Conservation (phyloP, 2,329 filamentous ascomycete species). For the Tolypocladium capitatum region DNA sequence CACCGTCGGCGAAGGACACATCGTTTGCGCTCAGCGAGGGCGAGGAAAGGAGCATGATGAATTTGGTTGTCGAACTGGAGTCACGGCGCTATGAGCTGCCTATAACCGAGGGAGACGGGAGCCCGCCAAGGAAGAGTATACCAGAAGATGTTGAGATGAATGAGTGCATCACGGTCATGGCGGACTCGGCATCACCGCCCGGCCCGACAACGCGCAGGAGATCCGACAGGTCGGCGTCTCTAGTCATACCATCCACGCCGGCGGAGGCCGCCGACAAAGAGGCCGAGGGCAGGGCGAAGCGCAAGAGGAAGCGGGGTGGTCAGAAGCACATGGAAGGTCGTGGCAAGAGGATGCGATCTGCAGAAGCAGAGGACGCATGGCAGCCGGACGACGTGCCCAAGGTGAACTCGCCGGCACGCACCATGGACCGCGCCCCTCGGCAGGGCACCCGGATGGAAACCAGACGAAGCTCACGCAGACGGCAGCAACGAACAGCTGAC, state of each 20-base stretch:
- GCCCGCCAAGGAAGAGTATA: conserved; percentile 6
- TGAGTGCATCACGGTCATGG: conserved; percentile 11
- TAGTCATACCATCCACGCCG: conserved; percentile 14
- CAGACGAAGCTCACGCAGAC: conserved; percentile 8
- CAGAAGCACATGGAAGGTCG: conserved; percentile 8
- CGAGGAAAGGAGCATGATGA: conserved; percentile 34
- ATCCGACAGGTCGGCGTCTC: conserved; percentile 4
- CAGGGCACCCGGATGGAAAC: conserved; percentile 5
- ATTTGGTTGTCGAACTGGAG: conserved; percentile 37
- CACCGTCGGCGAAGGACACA: conserved; percentile 9
- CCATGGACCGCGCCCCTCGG: not conserved
- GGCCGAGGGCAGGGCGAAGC: conserved; percentile 6
- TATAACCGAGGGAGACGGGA: conserved; percentile 6
- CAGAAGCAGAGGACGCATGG: conserved; percentile 5
- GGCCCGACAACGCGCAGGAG: conserved; percentile 4
- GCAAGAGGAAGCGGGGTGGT: conserved; percentile 16
- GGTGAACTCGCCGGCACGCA: not conserved
- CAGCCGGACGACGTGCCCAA: conserved; percentile 6
- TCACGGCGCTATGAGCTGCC: conserved; percentile 19
- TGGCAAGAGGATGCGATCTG: conserved; percentile 17
- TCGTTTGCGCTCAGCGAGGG: conserved; percentile 30
- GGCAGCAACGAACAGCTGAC: conserved; percentile 2
- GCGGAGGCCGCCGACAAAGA: conserved; percentile 1
- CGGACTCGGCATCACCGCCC: conserved; percentile 8
- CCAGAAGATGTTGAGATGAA: conserved; percentile 1